Base-by-base conservation (phyloP, 129 eudicot genomes). In the Lactuca saligna region DNA sequence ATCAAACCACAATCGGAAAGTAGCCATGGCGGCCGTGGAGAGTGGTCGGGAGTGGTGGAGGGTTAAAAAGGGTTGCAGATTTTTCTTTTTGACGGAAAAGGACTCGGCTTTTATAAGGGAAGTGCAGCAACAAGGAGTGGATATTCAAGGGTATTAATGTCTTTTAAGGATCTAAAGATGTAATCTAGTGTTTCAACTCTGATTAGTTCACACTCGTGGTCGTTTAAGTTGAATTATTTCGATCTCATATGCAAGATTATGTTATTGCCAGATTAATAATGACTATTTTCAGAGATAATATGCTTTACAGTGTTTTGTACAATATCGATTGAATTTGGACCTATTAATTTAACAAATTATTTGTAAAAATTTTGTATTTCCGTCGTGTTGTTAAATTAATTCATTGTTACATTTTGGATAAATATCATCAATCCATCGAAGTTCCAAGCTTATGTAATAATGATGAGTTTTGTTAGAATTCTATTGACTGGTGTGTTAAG, bases 31-130 rank as follows among this genome's bases (percentile, higher is more conserved):
- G 42, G 65, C 54, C 37, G 41, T 56, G 20, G 15, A 29, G 55
- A 6, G 39, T 44, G 41, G n/a, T 46, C 10, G 49, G 50, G 25
- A 20, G 46, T 16, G 48, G 6, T 34, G 16, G 17, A n/a, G 42
- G 65, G 42, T 41, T 25, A 20, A 54, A 44, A 58, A 49, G 66
- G 65, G 58, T 49, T 31, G 59, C 75, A 44, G 75, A 46, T 29
- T 70, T 61, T 70, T 57, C 9, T 16, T 31, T 70, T 71, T 33
- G 76, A 71, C 68, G 53, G 68, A 71, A 49, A 71, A 71, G 76
- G 76, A 50, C 68, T 46, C 17, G 11, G 16, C 3, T 70, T 70
- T 70, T 70, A 61, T 61, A 61, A 46, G 50, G 33, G 17, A 61
- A 61, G n/a, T 42, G 48, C 16, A 15, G 57, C 5, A 20, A 16